Base-by-base conservation (phyloP, 108 stramenopile genomes). In the Aurantiochytrium sp. region DNA sequence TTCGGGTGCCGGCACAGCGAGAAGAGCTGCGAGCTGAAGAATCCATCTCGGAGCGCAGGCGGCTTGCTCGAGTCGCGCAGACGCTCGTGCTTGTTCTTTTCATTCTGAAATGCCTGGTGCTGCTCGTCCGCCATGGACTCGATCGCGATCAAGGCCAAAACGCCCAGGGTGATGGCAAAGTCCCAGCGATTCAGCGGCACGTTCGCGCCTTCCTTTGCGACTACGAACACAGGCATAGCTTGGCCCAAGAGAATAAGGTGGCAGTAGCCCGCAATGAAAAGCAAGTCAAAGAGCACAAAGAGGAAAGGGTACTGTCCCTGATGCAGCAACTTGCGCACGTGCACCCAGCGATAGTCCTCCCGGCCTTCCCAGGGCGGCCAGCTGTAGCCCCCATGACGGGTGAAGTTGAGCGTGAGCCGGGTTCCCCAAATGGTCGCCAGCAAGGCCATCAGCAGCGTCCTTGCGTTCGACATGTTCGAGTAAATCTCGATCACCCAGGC, bases 321-420 rank as follows among this genome's bases (percentile, higher is more conserved):
- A 89, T 60, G 49, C 87, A 53, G 89, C 94, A 90, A 93, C 51
- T 90, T 64, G 55, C 93, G 92, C 5, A 96, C 51, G 25, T 72
- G 76, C 28, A 91, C 94, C 96, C 95, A 96, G 43, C 96, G 90
- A 89, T 96, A 96, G 91, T 96, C 96, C 88, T 96, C 95, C 12
- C 95, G 94, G 3, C 95, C 96, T 5, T 87, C 51, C 94, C 95
- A 95, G 3, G 89, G 44, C 16, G 89, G 89, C 91, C 90, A 93
- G 44, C n/a, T 73, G 88, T 96, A 96, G 60, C 96, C 95, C 5
- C 96, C 96, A 23, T 95, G 92, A 71, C 95, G 90, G 59, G 92
- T 69, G 64, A 96, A 96, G 90, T 96, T 96, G 51, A 91, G 95
- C 5, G 95, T 95, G 64, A 96, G 90, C 29, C 96, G 88, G 3